Evolutionary conservation across 139 green algal genomes (phyloP), one percentile per base, ranked within the genome.

Genomic region (Micromonas pusilla): DNA sequence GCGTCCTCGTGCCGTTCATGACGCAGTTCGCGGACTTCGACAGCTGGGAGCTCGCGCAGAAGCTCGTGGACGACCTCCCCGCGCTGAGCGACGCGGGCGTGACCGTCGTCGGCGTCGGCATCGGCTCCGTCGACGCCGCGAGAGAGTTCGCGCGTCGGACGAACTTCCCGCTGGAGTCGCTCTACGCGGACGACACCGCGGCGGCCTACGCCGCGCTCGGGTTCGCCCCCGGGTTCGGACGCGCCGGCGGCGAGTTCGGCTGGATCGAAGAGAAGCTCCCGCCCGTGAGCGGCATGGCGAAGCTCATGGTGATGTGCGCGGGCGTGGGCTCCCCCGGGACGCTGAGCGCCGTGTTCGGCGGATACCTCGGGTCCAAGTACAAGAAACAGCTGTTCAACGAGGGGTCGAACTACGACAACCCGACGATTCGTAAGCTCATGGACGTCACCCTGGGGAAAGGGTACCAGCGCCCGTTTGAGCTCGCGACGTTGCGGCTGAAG

Each of bases 391-490:
- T 79, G 3, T 85, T 82, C 64, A 33, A 72, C 3, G 60, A 76
- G 25, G 63, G 65, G 25, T 66, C 66, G 34, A 78, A 80, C 13
- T 23, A 52, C 31, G 68, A 75, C 37, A 39, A 62, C 19, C 68
- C 68, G 6, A 32, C 26, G 38, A 62, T 75, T 60, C 37, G 68
- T 21, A 75, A 75, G 38, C 23, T 39, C 34, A 75, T 75, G 68
- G 33, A 75, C 21, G 3, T 34, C 34, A 75, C 68, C 20, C 38
- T 75, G 23, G 68, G 68, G 13, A 57, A 54, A 0, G 83, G 77
- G 0, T 87, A 84, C 66, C 78, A 86, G 72, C 72, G 83, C 1
- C 83, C 83, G n/a, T 80, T 87, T 21, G 83, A 87, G 63, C 75
- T 87, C 26, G 83, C 83, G 28, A 85, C 83, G 34, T 38, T 85